Percentiles rank a stretch among this genome's conserved stretches.
Evolutionary conservation across 768 basidiomycete genomes (phyloP).

Genomic region (Hypsizygus marmoreus): DNA sequence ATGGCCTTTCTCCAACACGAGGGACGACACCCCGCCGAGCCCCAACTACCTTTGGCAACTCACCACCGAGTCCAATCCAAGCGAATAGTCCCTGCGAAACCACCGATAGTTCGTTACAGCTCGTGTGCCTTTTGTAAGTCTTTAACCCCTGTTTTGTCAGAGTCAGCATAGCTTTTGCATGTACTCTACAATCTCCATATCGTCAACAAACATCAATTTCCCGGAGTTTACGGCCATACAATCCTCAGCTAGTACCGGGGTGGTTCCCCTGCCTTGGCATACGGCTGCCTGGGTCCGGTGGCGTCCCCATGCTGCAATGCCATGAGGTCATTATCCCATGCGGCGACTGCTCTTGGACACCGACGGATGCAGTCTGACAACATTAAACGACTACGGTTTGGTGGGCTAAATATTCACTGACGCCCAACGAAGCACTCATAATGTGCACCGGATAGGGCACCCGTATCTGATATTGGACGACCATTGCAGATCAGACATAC

Average conservation of each 20-base stretch:
- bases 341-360: not conserved
- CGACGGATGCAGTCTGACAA: not conserved
- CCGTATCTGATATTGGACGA: no score
- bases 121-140: slow-evolving; percentile 1
- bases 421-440: not conserved
- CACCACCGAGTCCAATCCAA: no score
- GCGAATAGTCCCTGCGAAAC: no score
- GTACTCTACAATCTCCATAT: not conserved
- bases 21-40: no score
- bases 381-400: no score
- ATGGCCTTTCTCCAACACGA: no score
- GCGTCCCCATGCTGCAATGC: slow-evolving; percentile 4
- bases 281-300: slow-evolving; percentile 15
- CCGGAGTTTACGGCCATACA: slow-evolving; percentile 12
- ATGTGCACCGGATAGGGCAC: no score
- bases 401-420: no score
- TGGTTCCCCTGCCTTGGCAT: not conserved
- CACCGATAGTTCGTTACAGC: not conserved
- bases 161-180: not conserved
- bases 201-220: slow-evolving; percentile 7
- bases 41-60: no score
- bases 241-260: not conserved
- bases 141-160: slow-evolving; percentile 13
- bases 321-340: not conserved
- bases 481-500: no score